These are phyloP conservation scores for Trypanosoma conorhini DNA, from an alignment of 208 protist genomes.

Conservation along the genomic window DNA sequence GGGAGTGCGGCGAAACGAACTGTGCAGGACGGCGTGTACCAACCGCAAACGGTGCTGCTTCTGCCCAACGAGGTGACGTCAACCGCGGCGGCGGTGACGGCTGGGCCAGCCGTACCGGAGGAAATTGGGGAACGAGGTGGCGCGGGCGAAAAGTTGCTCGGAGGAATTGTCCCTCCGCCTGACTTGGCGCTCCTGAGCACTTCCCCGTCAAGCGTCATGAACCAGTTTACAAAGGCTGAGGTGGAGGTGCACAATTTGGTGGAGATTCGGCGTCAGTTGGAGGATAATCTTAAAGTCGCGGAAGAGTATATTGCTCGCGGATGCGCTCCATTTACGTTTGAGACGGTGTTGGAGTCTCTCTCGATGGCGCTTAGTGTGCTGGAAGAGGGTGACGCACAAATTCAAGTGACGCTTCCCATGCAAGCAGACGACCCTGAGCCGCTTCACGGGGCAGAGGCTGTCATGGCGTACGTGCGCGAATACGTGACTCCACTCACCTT, in stretches of 20 bases:
- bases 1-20: conserved; percentile 52
- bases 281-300: conserved; percentile 52
- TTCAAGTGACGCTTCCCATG: conserved; percentile 48
- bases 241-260: conserved; percentile 31
- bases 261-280: conserved; percentile 55
- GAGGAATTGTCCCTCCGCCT: background rate
- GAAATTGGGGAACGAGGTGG: conserved; percentile 5
- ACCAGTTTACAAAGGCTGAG: conserved; percentile 20
- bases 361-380: conserved; percentile 42
- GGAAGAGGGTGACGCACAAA: conserved; percentile 56
- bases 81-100: background rate
- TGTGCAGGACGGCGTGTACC: conserved; percentile 56
- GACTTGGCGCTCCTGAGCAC: conserved; percentile 12
- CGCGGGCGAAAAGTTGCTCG: background rate
- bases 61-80: conserved; percentile 32
- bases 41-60: conserved; percentile 54
- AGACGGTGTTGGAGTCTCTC: conserved; percentile 52
- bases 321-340: conserved; percentile 61
- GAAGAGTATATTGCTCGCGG: conserved; percentile 41
- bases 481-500: conserved; percentile 47
- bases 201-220: conserved; percentile 21
- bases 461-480: conserved; percentile 54
- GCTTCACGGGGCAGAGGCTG: conserved; percentile 64
- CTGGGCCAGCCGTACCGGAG: background rate
- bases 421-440: conserved; percentile 22